Evolutionary conservation across 1,284 basidiomycete genomes (phyloP), one percentile per base, ranked within the genome.

Genomic region (Cerrena zonata): DNA sequence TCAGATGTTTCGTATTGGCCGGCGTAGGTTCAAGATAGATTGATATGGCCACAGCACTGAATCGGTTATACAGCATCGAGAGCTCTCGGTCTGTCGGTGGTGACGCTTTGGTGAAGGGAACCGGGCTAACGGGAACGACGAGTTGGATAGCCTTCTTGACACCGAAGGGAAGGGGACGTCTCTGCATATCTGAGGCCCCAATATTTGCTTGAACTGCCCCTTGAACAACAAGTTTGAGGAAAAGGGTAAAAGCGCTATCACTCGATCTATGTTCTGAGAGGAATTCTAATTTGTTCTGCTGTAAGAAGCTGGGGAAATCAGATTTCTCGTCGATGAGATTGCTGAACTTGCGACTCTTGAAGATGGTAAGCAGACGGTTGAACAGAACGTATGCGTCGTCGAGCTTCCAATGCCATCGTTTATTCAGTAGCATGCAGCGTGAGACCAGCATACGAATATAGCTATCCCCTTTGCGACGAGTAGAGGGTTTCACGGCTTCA

Each of bases 31-130:
- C 83, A 36, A 95, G 78, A 58, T 86, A 79, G 45, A 91, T 77
- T 4, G 83, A 84, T n/a, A 91, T 75, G 18, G 89, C 81, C 57
- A 91, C 76, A 13, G 88, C 82, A 40, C 81, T 82, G 61, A 92
- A 86, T 23, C 94, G 85, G 66, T 98, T 97, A 67, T 89, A 85
- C 11, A 97, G 75, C 73, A 86, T 85, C 0, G 91, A 89, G 2
- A 91, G 74, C 48, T 90, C 82, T 26, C 78, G 71, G 2, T 65
- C 57, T 0, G 75, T 74, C 0, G 84, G 81, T 3, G 82, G 74
- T 15, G 69, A 64, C 25, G 72, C 67, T 47, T 80, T 78, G 13
- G 78, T 78, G 65, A 86, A 87, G 1, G 81, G 74, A 2, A 93
- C 76, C 7, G 79, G 72, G 2, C 85, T 80, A 19, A 94, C 78